A percentile compares a stretch with the other conserved stretches of the same genome.
These are phyloP conservation scores for Aspergillus pseudoglaucus DNA, from an alignment of 2,329 filamentous ascomycete species.

Conservation along the genomic window DNA sequence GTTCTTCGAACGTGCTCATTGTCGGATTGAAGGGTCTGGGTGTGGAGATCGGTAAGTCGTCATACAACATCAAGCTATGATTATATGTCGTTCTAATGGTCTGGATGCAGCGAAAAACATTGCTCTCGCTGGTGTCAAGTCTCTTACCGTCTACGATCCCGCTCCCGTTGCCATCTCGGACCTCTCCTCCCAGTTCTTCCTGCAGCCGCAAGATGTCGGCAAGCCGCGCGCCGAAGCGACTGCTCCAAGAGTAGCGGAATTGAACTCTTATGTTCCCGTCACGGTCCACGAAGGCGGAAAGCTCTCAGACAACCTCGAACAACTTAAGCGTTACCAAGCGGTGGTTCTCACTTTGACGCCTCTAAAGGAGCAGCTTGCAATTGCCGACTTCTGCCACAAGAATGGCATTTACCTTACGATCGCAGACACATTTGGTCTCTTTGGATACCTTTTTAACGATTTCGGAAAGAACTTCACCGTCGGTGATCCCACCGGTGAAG, in stretches of 20 bases:
- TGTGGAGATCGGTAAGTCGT: slow-evolving; percentile 67
- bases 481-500: slow-evolving; percentile 84
- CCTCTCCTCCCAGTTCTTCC: slow-evolving; percentile 95
- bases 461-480: slow-evolving; percentile 92
- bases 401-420: slow-evolving; percentile 89
- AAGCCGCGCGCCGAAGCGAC: slow-evolving; percentile 85
- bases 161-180: slow-evolving; percentile 76
- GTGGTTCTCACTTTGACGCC: slow-evolving; percentile 83
- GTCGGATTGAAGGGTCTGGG: slow-evolving; percentile 89
- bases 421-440: slow-evolving; percentile 85
- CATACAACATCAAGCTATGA: background rate
- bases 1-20: slow-evolving; percentile 87
- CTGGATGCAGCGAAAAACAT: slow-evolving; percentile 74
- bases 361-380: slow-evolving; percentile 70
- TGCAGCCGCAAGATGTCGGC: slow-evolving; percentile 78
- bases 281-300: slow-evolving; percentile 60
- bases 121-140: slow-evolving; percentile 95
- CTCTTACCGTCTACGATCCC: slow-evolving; percentile 86
- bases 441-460: slow-evolving; percentile 93
- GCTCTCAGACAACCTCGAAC: slow-evolving; percentile 67
- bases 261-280: slow-evolving; percentile 94
- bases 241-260: slow-evolving; percentile 80
- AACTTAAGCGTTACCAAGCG: slow-evolving; percentile 86
- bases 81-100: slow-evolving; percentile 1
- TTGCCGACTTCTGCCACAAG: slow-evolving; percentile 88